Conservation (phyloP, 225 moss, liverwort and hornwort genomes). For the Pleurozium schreberi region DNA sequence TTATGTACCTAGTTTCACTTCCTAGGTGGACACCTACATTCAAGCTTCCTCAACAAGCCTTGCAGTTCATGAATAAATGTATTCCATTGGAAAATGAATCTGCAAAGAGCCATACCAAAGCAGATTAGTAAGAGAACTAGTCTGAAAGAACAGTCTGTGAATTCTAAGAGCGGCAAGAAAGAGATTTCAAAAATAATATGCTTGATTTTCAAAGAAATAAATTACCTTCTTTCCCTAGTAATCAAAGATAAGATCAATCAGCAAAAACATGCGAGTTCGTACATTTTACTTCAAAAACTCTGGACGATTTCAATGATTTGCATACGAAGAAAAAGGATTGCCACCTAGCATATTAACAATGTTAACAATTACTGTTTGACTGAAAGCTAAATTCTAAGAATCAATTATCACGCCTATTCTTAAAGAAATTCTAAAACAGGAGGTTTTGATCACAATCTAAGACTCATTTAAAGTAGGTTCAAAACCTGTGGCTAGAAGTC, state of each 20-base stretch:
- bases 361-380: not conserved
- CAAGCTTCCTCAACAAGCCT: constrained; percentile 7
- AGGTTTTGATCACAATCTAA: not conserved
- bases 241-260: not conserved
- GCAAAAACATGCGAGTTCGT: not conserved
- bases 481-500: not conserved
- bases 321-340: not conserved
- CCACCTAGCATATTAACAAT: not conserved
- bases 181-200: not conserved
- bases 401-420: not conserved
- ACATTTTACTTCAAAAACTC: not conserved
- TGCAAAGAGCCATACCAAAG: constrained; percentile 5
- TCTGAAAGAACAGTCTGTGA: not conserved
- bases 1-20: constrained; percentile 6
- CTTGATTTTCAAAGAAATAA: not conserved
- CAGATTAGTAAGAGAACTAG: not conserved
- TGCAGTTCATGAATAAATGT: constrained; percentile 18
- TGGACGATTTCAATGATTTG: not conserved
- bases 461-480: not conserved
- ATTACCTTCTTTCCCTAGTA: not conserved
- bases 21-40: not conserved
- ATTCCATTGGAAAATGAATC: constrained; percentile 7
- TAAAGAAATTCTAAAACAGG: too few species aligned
- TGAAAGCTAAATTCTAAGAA: not conserved
- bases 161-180: not conserved